These are phyloP conservation scores for Conticribra guillardii DNA, from an alignment of 108 stramenopile species.

Conservation along the genomic window DNA sequence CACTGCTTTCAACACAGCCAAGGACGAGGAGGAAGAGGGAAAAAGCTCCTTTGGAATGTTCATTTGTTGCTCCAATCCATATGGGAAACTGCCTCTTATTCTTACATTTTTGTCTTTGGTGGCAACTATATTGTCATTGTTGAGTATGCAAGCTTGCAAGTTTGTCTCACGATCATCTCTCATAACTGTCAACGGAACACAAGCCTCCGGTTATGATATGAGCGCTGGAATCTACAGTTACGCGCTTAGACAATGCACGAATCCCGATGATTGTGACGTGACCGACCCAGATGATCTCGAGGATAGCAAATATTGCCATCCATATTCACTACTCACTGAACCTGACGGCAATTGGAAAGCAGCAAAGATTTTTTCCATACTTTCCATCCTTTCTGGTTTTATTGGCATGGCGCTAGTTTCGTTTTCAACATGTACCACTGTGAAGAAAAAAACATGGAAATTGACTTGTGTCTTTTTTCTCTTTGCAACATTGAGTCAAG, in stretches of 20 bases:
- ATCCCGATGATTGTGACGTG: conserved; percentile 9
- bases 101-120: conserved; percentile 12
- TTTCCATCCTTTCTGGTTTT: conserved; percentile 23
- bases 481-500: conserved; percentile 31
- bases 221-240: conserved; percentile 25
- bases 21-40: conserved; percentile 8
- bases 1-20: not conserved
- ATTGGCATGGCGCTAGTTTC: conserved; percentile 28
- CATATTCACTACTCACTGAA: conserved; percentile 1
- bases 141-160: conserved; percentile 29
- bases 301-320: conserved; percentile 23
- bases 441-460: conserved; percentile 34
- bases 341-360: conserved; percentile 22
- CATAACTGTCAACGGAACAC: conserved; percentile 9
- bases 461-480: conserved; percentile 14
- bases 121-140: conserved; percentile 9
- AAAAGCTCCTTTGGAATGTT: conserved; percentile 9
- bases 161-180: conserved; percentile 15
- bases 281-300: not conserved
- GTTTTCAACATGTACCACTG: conserved; percentile 37
- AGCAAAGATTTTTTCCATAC: conserved; percentile 18
- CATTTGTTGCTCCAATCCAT: conserved; percentile 32
- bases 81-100: conserved; percentile 14
- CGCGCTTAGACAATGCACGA: conserved; percentile 19
- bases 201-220: conserved; percentile 6